Evolutionary conservation across 768 basidiomycete genomes (phyloP), one percentile per base, ranked within the genome.

Genomic region (Mycena maculata): DNA sequence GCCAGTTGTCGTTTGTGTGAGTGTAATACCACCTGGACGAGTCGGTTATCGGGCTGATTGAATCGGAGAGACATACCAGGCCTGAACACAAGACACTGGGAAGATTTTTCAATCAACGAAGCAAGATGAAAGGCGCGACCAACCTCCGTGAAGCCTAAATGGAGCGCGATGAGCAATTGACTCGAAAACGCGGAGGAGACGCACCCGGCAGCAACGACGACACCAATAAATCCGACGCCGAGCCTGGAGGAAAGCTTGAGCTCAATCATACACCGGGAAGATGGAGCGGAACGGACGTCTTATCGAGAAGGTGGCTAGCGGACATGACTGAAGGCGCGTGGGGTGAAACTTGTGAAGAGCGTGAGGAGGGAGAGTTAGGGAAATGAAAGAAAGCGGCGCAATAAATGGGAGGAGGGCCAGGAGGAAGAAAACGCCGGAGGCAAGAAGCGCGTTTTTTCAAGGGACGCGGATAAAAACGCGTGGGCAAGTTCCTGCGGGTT

Each of bases 11-110:
- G 27, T 75, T 78, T 57, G 86, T 83, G 71, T 88, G 82, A 18
- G 76, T 79, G 61, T 75, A 88, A 70, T 89, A 90, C 65, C 65
- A 71, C 69, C 69, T 70, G 25, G 12, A 42, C 38, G 22, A 41
- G 33, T n/a, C 18, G 2, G 8, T 20, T 42, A 42, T 6, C 11
- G 33, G 38, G 25, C 36, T 28, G 31, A 9, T 50, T 9, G 59
- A 52, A 28, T 22, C 22, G 23, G 22, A 45, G 52, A 41, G 31
- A 36, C 61, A 67, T 84, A 87, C 80, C 82, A 87, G 1, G 82
- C 80, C 73, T 90, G 88, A 30, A 88, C 75, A 42, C 79, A 79
- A 9, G 86, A 85, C n/a, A 88, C 88, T 90, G 47, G 36, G 9
- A 22, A 15, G 27, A 36, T 22, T 27, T 56, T 57, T 56, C 60